Evolutionary conservation across 345 rosid species (phyloP), one percentile per base, ranked within the genome.

Genomic region (Erucastrum elatum): DNA sequence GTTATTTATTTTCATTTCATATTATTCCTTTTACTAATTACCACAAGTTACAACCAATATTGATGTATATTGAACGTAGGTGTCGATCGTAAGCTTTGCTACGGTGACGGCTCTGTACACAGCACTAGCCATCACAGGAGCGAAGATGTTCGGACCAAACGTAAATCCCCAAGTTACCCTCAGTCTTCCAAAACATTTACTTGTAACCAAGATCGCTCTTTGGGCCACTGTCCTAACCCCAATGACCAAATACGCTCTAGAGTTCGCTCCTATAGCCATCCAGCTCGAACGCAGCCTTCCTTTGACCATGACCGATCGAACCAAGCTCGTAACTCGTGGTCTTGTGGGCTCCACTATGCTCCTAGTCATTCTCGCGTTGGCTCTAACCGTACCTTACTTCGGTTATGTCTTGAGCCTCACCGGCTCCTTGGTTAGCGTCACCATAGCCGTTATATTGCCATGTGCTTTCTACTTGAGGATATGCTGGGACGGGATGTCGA

Each of bases 141-240:
- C 94, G n/a, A 93, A 79, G 70, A 58, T 90, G 80, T 90, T 88
- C 75, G 93, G 96, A 3, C 83, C 90, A 2, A 58, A 39, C 39
- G 84, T 92, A 12, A 88, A 87, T 72, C 68, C 96, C 15, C 94
- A 92, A 65, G 84, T 90, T 77, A 92, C 94, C 62, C 89, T 90
- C 25, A 87, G 91, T 87, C 81, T 90, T 80, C 94, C 96, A 4
- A 82, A 46, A 4, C 86, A 88, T 72, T 79, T 84, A 21, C 27
- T 87, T 33, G n/a, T 84, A n/a, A 86, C 97, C 34, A 90, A 86
- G 83, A 82, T 90, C 26, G 94, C 94, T 17, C 65, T 90, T 9
- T 92, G 94, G 98, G 91, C 93, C 56, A 85, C 91, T 11, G 94
- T 88, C 26, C 69, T 90, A 5, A 89, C 94, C 3, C 98, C 96